Percentiles rank a stretch among this genome's conserved stretches.
Conservation (phyloP, 331 rosid species). For the Malus hybrid region DNA sequence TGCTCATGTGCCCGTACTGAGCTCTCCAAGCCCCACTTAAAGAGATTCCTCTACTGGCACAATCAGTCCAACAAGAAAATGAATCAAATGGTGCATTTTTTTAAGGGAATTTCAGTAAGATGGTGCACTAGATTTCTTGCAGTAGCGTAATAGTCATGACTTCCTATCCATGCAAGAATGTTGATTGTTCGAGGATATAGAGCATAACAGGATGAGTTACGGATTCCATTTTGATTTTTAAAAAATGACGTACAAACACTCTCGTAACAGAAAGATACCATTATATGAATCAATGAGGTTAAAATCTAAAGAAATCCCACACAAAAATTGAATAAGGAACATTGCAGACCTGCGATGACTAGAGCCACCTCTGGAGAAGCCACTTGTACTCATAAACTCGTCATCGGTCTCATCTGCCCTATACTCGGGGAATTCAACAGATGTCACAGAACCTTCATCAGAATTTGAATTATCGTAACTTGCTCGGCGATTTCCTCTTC, state of each 20-base stretch:
- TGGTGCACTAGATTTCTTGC: neutral
- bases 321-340: neutral
- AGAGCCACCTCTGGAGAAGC: conserved; percentile 51
- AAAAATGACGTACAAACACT: neutral
- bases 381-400: conserved; percentile 50
- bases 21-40: neutral
- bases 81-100: neutral
- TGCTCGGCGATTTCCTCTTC: conserved; percentile 57
- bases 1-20: neutral
- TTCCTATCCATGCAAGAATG: neutral
- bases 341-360: conserved; percentile 57
- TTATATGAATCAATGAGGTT: neutral
- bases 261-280: neutral
- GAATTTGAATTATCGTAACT: conserved; percentile 77
- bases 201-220: neutral
- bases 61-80: neutral
- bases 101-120: neutral
- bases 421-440: conserved; percentile 61
- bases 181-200: neutral
- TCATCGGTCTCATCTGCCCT: conserved; percentile 68
- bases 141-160: neutral
- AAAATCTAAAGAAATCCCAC: neutral
- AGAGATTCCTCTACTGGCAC: neutral
- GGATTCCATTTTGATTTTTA: neutral
- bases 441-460: conserved; percentile 73